phyloP scores from a whole-genome alignment of 192 early-diverging fungal species.

The Coemansia guatemalensis region DNA sequence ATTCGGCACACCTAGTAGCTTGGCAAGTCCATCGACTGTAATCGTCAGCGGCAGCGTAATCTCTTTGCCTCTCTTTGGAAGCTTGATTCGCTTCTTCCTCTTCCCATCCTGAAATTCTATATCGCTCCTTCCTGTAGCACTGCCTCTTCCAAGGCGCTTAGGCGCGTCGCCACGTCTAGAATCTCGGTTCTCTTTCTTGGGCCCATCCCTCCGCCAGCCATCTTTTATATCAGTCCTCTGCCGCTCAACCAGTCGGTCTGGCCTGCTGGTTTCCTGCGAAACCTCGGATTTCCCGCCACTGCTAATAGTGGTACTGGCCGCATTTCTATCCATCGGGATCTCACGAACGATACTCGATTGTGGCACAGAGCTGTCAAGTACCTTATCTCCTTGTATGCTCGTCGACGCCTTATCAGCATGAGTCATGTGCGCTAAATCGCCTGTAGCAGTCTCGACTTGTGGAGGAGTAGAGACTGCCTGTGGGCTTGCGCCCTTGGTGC shows the following conservation, averaged over 20 bases:
- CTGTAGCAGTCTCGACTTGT: no score
- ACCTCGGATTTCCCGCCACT: not conserved
- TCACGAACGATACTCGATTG: no score
- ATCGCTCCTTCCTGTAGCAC: slow-evolving; percentile 12
- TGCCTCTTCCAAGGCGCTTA: slow-evolving; percentile 5
- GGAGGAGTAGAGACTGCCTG: no score
- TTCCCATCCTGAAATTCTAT: not conserved
- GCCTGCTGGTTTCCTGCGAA: not conserved
- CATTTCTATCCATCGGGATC: no score
- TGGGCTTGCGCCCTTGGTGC: no score
- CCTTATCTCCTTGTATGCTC: no score
- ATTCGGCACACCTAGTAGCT: slow-evolving; percentile 72
- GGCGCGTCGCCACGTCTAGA: slow-evolving; percentile 3
- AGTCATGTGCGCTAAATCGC: no score
- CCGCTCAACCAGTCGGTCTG: slow-evolving; percentile 6
- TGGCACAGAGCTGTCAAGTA: no score
- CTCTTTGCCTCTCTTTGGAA: slow-evolving; percentile 53
- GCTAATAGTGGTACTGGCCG: not conserved
- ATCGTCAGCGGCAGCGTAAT: slow-evolving; percentile 80
- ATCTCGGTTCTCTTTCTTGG: slow-evolving; percentile 4
- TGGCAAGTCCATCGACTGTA: slow-evolving; percentile 77
- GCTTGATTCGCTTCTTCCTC: slow-evolving; percentile 30
- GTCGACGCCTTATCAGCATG: no score
- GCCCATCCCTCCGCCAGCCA: not conserved
- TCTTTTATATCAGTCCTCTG: slow-evolving; percentile 4